Percentiles rank a stretch among this genome's conserved stretches.
Evolutionary conservation across 176 grass and related monocot genomes (phyloP).

Genomic region (Saccharum spontaneum): DNA sequence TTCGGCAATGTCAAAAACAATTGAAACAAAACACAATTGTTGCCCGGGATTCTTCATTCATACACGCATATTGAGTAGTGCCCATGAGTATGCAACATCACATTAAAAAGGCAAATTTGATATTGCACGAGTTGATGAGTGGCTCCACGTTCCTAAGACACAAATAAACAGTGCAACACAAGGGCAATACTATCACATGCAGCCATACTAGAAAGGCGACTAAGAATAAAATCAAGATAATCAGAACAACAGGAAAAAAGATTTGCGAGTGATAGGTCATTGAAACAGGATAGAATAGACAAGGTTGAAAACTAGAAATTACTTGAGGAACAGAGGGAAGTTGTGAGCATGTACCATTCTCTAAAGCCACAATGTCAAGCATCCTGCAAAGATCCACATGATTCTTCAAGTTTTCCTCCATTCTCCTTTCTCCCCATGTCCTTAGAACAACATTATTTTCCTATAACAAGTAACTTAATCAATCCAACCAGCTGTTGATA

Average conservation of each 20-base stretch:
- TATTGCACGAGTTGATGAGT: background rate
- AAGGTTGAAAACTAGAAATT: background rate
- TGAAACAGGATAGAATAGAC: background rate
- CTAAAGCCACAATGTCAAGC: constrained; percentile 75
- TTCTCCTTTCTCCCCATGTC: constrained; percentile 65
- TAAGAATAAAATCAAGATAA: background rate
- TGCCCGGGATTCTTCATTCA: background rate
- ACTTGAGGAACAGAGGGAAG: background rate
- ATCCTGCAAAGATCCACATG: constrained; percentile 83
- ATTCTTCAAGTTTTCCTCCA: constrained; percentile 66
- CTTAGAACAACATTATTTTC: constrained; percentile 71
- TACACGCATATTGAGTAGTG: background rate
- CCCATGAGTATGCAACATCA: background rate
- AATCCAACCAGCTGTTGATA: constrained; percentile 10
- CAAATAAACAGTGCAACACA: background rate
- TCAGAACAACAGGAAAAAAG: background rate
- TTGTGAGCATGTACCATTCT: constrained; percentile 54
- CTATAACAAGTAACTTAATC: constrained; percentile 20
- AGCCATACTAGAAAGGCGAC: background rate
- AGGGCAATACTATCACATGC: background rate
- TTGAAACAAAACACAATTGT: background rate
- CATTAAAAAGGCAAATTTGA: background rate
- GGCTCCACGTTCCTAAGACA: background rate
- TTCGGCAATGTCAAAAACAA: background rate
- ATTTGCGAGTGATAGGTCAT: too few species aligned